Evolutionary conservation across 176 grass and related monocot genomes (phyloP), one percentile per base, ranked within the genome.

Genomic region (Avena eriantha): DNA sequence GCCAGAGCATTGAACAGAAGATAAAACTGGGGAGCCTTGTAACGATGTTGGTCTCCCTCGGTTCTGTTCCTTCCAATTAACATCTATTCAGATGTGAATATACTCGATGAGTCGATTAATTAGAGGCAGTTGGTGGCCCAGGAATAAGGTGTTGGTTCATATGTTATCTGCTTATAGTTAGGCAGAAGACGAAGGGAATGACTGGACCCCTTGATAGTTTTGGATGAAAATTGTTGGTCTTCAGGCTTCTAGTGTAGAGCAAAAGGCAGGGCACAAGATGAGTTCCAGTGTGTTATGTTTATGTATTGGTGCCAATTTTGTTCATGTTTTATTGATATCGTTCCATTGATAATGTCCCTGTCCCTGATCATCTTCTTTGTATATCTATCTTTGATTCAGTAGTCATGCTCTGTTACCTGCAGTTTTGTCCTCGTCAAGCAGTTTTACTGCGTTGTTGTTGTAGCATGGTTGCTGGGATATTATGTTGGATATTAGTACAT

Each of bases 21-120:
- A 54, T 55, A 78, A 86, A 86, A 80, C 31, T 29, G 45, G 73
- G 47, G 49, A 68, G 82, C 58, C 73, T 56, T 86, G 33, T 88
- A 86, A 50, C 79, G 79, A 79, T 87, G 76, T 63, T 74, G 82
- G 67, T 82, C 79, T 82, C 78, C 43, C 86, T 60, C 55, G 45
- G 69, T 47, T 87, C 12, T 54, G 63, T 93, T 77, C 51, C 53
- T 82, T 86, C 59, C 89, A 46, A n/a, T 93, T 87, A 82, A 75
- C 72, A 86, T 83, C 79, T 48, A 83, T 86, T 84, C 76, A 73
- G 83, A 87, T 92, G 87, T 86, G 83, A 87, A 83, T 95, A 93
- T 85, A 64, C 71, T 71, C 58, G 23, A 84, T 73, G 84, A 87
- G 63, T 86, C 55, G 51, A 35, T 90, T 80, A 87, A 79, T 66